These are phyloP conservation scores for Adansonia gregorii DNA, from an alignment of 441 rosid species.

Conservation along the genomic window DNA sequence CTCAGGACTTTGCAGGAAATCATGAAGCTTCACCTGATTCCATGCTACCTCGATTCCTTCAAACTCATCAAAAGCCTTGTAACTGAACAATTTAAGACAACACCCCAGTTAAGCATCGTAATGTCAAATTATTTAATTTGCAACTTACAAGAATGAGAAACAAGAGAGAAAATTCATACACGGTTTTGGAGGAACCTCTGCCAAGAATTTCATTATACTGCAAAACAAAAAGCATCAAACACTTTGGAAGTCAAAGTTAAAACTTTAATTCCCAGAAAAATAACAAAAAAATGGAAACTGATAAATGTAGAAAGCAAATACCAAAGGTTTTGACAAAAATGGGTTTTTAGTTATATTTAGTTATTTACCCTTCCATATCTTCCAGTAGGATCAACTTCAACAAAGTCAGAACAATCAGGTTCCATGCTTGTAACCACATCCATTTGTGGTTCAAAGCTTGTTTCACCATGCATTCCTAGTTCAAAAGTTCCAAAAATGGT, in stretches of 20 bases:
- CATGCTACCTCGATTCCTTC: constrained; percentile 83
- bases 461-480: neutral
- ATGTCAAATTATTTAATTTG: constrained; percentile 22
- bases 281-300: neutral
- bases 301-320: neutral
- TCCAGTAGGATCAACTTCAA: constrained; percentile 73
- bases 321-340: neutral
- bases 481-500: neutral
- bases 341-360: neutral
- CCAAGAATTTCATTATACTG: constrained; percentile 78
- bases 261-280: constrained; percentile 6
- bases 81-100: constrained; percentile 40
- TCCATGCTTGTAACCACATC: constrained; percentile 37
- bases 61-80: constrained; percentile 69
- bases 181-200: constrained; percentile 74
- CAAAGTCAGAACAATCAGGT: constrained; percentile 44
- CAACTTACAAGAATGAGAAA: constrained; percentile 13
- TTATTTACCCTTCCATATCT: constrained; percentile 64
- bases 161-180: constrained; percentile 45
- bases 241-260: neutral
- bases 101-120: neutral
- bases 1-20: constrained; percentile 67
- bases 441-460: constrained; percentile 40
- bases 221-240: neutral
- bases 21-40: constrained; percentile 78